Conservation (phyloP, 441 rosid species). For the Aquilaria agallochum region DNA sequence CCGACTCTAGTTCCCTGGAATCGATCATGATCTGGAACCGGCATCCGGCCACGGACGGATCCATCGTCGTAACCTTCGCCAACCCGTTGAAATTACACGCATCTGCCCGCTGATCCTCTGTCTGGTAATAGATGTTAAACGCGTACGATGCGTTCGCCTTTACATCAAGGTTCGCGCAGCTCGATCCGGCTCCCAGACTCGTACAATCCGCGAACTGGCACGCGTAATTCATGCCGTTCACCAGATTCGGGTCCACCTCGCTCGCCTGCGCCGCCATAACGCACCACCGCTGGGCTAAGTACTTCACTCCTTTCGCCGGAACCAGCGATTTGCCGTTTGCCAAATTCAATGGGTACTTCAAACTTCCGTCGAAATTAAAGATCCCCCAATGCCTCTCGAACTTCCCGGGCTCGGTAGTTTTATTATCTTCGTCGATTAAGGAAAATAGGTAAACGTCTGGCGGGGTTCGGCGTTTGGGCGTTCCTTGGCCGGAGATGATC, state of each 20-base stretch:
- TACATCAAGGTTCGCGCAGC: slow-evolving; percentile 46
- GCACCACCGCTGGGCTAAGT: slow-evolving; percentile 5
- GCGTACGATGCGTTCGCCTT: slow-evolving; percentile 70
- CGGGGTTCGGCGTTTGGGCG: slow-evolving; percentile 54
- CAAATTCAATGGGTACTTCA: slow-evolving; percentile 52
- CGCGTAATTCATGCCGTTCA: slow-evolving; percentile 38
- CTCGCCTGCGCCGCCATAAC: neutral
- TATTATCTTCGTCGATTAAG: slow-evolving; percentile 66
- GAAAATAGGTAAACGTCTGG: slow-evolving; percentile 67
- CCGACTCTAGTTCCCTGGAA: neutral
- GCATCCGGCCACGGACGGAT: slow-evolving; percentile 54
- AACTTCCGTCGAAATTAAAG: slow-evolving; percentile 65
- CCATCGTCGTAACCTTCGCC: slow-evolving; percentile 30
- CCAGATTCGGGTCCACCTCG: slow-evolving; percentile 22
- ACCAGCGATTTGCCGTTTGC: slow-evolving; percentile 41
- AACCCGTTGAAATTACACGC: slow-evolving; percentile 43
- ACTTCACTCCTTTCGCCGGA: slow-evolving; percentile 34
- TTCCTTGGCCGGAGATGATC: slow-evolving; percentile 49
- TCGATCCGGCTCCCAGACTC: slow-evolving; percentile 56
- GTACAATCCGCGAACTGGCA: slow-evolving; percentile 77
- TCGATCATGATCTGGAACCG: slow-evolving; percentile 60
- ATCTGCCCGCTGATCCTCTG: slow-evolving; percentile 49
- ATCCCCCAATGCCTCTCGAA: slow-evolving; percentile 93
- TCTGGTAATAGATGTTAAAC: slow-evolving; percentile 74
- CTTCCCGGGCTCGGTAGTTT: slow-evolving; percentile 62